Evolutionary conservation across 345 rosid genomes (phyloP).

Genomic region (Odontarrhena argentea): DNA sequence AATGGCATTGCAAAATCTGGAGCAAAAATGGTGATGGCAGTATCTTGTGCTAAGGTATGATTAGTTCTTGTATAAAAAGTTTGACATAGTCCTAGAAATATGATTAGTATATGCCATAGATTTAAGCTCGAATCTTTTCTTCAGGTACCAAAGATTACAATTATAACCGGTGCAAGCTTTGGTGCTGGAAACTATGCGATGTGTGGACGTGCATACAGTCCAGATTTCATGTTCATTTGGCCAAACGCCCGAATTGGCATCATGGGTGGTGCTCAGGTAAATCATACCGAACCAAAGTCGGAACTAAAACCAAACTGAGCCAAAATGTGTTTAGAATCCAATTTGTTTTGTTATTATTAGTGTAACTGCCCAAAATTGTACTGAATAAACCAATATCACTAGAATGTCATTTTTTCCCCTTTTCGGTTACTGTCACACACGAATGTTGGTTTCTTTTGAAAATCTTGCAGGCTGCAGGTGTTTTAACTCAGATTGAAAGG

Average conservation of each 20-base stretch:
- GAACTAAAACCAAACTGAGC: slow-evolving; percentile 5
- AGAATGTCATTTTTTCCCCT: neutral
- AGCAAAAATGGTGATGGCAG: slow-evolving; percentile 99
- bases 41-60: slow-evolving; percentile 88
- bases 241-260: slow-evolving; percentile 93
- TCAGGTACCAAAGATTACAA: slow-evolving; percentile 88
- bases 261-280: slow-evolving; percentile 98
- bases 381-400: neutral
- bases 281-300: neutral
- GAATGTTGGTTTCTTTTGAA: neutral
- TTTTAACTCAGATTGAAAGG: slow-evolving; percentile 81
- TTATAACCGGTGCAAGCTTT: slow-evolving; percentile 89
- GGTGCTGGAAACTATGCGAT: slow-evolving; percentile 99
- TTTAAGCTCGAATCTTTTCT: slow-evolving; percentile 22
- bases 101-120: neutral
- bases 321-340: neutral
- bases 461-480: slow-evolving; percentile 83
- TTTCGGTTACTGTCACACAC: neutral
- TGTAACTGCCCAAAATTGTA: neutral
- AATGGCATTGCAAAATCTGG: slow-evolving; percentile 97
- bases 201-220: slow-evolving; percentile 97
- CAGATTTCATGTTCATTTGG: slow-evolving; percentile 91
- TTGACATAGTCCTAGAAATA: neutral
- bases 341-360: neutral
- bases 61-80: neutral